Percentiles rank a stretch among this genome's conserved stretches.
Conservation (phyloP, 345 rosid species). For the Eucalyptus shirleyi region DNA sequence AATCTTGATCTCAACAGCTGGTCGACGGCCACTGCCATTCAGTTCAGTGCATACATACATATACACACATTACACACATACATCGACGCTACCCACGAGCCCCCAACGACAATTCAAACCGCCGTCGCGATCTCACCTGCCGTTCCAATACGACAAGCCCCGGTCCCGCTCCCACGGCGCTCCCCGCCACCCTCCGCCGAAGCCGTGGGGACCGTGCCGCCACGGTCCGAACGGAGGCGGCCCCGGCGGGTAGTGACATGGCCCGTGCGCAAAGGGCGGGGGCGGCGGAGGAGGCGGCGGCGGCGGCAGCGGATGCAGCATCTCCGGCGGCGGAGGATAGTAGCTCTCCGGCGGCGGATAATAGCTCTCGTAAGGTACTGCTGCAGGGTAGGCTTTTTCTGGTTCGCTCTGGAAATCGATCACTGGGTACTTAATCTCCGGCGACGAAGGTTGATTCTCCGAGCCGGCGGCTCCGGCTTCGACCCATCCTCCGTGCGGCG, state of each 20-base stretch:
- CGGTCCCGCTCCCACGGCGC: background rate
- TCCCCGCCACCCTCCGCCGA: background rate
- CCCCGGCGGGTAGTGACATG: background rate
- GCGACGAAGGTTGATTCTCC: background rate
- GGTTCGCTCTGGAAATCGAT: background rate
- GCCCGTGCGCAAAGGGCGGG: background rate
- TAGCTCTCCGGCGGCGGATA: background rate
- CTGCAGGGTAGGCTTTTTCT: background rate
- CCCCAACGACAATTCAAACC: background rate
- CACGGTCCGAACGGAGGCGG: background rate
- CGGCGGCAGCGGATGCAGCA: background rate
- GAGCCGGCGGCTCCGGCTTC: background rate
- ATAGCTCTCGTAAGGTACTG: background rate
- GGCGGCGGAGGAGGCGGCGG: background rate
- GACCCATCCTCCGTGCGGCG: background rate
- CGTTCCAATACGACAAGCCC: slow-evolving; percentile 3
- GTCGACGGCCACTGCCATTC: background rate
- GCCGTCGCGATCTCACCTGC: slow-evolving; percentile 8
- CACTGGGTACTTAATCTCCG: background rate
- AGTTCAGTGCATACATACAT: background rate
- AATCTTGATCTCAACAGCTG: background rate
- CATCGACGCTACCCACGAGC: background rate
- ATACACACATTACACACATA: background rate
- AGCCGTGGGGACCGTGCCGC: background rate
- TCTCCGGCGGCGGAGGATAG: background rate